phyloP scores from a whole-genome alignment of 305 asterid species.

The Fraxinus greggii region DNA sequence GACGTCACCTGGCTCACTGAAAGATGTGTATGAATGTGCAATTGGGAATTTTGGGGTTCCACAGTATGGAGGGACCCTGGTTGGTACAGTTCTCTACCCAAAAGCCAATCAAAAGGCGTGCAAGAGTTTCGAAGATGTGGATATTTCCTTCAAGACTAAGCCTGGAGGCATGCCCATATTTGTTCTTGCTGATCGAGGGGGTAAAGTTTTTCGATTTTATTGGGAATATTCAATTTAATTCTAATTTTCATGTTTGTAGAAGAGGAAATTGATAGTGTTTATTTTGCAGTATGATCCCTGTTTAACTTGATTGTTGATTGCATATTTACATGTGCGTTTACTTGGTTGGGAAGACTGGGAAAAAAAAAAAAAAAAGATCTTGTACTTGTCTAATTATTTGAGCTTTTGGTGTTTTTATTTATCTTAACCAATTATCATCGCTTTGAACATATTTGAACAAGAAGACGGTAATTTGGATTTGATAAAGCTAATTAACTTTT shows the following conservation, averaged over 20 bases:
- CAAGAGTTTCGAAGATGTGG: conserved; percentile 49
- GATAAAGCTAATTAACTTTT: background rate
- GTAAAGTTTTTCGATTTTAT: conserved; percentile 35
- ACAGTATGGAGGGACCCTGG: conserved; percentile 86
- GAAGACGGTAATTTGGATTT: background rate
- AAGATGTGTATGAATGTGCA: conserved; percentile 74
- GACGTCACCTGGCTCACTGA: conserved; percentile 71
- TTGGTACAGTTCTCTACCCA: conserved; percentile 75
- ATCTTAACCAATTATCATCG: background rate
- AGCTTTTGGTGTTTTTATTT: background rate
- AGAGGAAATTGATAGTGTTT: background rate
- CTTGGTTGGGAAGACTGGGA: background rate
- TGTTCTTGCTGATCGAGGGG: conserved; percentile 89
- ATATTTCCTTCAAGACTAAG: conserved; percentile 52
- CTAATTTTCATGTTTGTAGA: conserved; percentile 1
- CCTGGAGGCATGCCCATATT: conserved; percentile 89
- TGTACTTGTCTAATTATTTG: background rate
- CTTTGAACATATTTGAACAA: background rate
- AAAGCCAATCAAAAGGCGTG: conserved; percentile 73
- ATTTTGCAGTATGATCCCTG: background rate
- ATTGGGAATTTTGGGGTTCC: conserved; percentile 99
- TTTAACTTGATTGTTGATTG: conserved; percentile 11
- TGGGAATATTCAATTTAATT: background rate
- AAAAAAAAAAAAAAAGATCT: background rate
- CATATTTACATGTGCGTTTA: background rate